Conservation (phyloP, 352 stramenopile genomes). For the Plasmopara viticola region DNA sequence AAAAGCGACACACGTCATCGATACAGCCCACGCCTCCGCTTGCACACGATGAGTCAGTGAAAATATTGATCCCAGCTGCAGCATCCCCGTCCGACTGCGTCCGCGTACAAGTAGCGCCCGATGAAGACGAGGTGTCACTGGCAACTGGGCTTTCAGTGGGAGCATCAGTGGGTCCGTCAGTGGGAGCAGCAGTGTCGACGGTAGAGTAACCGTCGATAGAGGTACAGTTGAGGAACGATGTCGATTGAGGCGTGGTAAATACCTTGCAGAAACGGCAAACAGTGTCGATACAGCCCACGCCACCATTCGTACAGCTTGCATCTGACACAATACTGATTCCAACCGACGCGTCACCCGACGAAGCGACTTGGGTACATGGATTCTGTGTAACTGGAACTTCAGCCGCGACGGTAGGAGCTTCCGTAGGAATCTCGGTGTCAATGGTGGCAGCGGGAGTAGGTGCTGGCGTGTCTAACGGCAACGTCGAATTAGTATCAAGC, state of each 20-base stretch:
- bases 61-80: constrained; percentile 21
- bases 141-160: constrained; percentile 6
- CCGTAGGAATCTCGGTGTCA: constrained; percentile 4
- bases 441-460: not conserved
- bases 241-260: constrained; percentile 16
- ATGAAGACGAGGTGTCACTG: constrained; percentile 1
- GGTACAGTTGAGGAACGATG: constrained; percentile 17
- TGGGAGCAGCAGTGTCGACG: not conserved
- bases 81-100: constrained; percentile 20
- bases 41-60: constrained; percentile 20
- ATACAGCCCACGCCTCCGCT: constrained; percentile 20
- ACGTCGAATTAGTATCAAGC: not conserved
- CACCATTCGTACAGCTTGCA: constrained; percentile 18
- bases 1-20: constrained; percentile 18
- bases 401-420: not conserved
- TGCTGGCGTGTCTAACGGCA: not conserved
- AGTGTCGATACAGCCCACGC: constrained; percentile 27
- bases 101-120: constrained; percentile 11
- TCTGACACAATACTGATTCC: constrained; percentile 28
- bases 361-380: constrained; percentile 16
- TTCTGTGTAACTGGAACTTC: not conserved
- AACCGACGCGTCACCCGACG: constrained; percentile 20
- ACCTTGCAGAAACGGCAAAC: constrained; percentile 40
- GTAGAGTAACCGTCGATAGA: constrained; percentile 10
- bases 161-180: constrained; percentile 3